Evolutionary conservation across 2,329 filamentous ascomycete species (phyloP), one percentile per base, ranked within the genome.

Genomic region (Calonectria ilicicola): DNA sequence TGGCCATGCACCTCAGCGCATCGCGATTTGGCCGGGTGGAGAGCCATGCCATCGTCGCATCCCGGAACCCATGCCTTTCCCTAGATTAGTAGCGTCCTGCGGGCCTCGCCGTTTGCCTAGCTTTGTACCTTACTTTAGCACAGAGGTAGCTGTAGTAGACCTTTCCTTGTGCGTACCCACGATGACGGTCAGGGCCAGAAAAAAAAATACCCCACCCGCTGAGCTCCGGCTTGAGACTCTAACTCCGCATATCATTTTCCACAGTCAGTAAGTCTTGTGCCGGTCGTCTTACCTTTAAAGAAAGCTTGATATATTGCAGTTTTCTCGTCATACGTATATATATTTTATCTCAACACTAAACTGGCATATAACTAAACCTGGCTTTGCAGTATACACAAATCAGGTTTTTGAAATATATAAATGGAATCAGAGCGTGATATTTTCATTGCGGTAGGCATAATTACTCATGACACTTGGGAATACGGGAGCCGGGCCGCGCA

Each of bases 51-150:
- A 56, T 38, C 49, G 49, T 67, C 19, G 38, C 38, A 60, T 58
- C 32, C 38, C 29, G 27, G 44, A 35, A 46, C 42, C 29, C 65
- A 68, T 62, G 53, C 29, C 32, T n/a, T 38, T 60, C n/a, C 53
- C 21, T 35, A 60, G 35, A 29, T 27, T 51, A 40, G 23, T 23
- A 67, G 53, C 42, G 27, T 47, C 23, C 44, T 68, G 65, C 29
- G 29, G 42, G 23, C 23, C 27, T 51, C 65, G 23, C 29, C 44
- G 53, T 40, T 47, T 17, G 19, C 42, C n/a, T 62, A 62, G 21
- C 38, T 62, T 62, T 68, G 65, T 67, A 62, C 65, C 65, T 49
- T 68, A 32, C 42, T 56, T 67, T 67, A 60, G 53, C 23, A 67
- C 29, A 38, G 12, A 32, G n/a, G 42, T 10, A 42, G 35, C 21